These are phyloP conservation scores for Telopea speciosissima DNA, from an alignment of 177 flowering plant genomes.

Conservation along the genomic window DNA sequence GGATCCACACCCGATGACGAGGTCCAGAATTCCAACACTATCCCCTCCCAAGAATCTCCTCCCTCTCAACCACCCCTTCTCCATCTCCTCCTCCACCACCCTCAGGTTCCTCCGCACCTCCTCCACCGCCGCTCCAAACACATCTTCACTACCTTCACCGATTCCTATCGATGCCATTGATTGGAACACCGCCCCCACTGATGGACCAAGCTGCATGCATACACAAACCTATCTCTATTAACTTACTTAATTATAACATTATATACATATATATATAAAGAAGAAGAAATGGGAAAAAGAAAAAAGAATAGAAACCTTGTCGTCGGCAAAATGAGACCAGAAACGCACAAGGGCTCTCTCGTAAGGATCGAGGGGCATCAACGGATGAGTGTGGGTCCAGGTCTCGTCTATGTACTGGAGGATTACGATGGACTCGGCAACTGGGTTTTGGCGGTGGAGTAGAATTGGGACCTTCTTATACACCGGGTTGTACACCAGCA, in stretches of 20 bases:
- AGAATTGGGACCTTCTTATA: slow-evolving; percentile 27
- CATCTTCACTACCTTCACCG: slow-evolving; percentile 12
- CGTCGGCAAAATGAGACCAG: slow-evolving; percentile 17
- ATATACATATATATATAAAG: background rate
- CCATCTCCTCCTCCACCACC: slow-evolving; percentile 17
- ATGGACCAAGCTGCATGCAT: slow-evolving; percentile 22
- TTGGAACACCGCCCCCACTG: slow-evolving; percentile 22
- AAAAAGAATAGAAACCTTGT: slow-evolving; percentile 12
- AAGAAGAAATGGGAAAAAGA: too few species aligned
- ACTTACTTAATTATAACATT: too few species aligned
- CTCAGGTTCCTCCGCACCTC: slow-evolving; percentile 9
- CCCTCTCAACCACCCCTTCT: slow-evolving; percentile 19
- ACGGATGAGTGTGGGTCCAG: slow-evolving; percentile 14
- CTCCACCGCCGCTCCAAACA: slow-evolving; percentile 10
- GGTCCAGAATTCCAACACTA: slow-evolving; percentile 18
- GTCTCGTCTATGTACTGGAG: slow-evolving; percentile 27
- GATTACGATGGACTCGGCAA: slow-evolving; percentile 21
- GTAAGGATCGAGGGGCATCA: slow-evolving; percentile 16
- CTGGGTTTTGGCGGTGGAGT: slow-evolving; percentile 14
- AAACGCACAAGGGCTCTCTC: slow-evolving; percentile 19
- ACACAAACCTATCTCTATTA: too few species aligned
- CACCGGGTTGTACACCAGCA: slow-evolving; percentile 21
- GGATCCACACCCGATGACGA: slow-evolving; percentile 24
- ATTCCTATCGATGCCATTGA: slow-evolving; percentile 15
- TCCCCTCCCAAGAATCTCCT: slow-evolving; percentile 25